Conservation (phyloP, 192 early-diverging fungal species). For the Gamsiella multidivaricata region DNA sequence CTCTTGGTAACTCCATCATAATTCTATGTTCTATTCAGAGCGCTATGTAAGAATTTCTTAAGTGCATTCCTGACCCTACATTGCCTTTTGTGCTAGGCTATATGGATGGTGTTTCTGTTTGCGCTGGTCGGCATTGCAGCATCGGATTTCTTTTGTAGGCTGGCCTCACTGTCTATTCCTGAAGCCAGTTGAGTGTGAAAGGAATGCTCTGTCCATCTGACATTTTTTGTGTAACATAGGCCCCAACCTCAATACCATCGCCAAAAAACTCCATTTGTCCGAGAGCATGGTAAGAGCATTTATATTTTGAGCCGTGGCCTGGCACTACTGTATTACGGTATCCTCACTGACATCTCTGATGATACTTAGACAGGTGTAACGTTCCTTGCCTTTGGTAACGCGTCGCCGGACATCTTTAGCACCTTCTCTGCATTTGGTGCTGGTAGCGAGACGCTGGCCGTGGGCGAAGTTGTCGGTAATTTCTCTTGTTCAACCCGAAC, state of each 20-base stretch:
- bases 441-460: conserved; percentile 78
- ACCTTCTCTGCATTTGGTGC: conserved; percentile 83
- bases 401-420: conserved; percentile 90
- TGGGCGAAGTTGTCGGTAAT: conserved; percentile 92
- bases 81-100: conserved; percentile 28
- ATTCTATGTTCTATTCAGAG: background rate
- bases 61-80: background rate
- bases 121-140: conserved; percentile 78
- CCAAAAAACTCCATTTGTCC: conserved; percentile 75
- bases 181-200: background rate
- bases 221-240: conserved; percentile 1
- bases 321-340: background rate
- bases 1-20: conserved; percentile 53
- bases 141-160: conserved; percentile 80
- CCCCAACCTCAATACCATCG: conserved; percentile 86
- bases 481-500: background rate
- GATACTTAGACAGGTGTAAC: conserved; percentile 65
- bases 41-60: background rate
- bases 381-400: conserved; percentile 92
- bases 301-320: too few relatives aligned
- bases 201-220: background rate
- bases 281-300: conserved; percentile 75
- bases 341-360: background rate
- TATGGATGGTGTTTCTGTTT: conserved; percentile 79
- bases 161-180: background rate